Evolutionary conservation across 1,139 yeast genomes (phyloP), one percentile per base, ranked within the genome.

Genomic region (Debaryomyces coudertii): DNA sequence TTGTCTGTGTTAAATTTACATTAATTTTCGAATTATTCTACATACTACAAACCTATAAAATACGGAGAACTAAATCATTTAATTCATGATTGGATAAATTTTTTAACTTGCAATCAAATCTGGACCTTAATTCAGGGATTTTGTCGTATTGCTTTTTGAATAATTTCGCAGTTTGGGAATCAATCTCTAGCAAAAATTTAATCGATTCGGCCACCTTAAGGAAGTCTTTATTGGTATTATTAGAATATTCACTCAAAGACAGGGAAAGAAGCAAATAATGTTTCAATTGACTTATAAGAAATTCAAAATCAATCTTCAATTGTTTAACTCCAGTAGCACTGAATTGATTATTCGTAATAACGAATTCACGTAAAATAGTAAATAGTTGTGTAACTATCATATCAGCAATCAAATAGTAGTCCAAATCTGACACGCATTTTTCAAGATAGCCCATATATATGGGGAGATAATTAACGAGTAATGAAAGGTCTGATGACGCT

Each of bases 281-380:
- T 2, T 60, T 63, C 44, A 86, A 58, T 27, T 66, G 53, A 2
- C 62, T 57, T 53, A 75, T 70, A n/a, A 86, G 50, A 31, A 73
- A 72, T 1, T 65, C 61, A 31, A 85, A 68, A 60, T 89, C 96
- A 4, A 61, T 53, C 5, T 67, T 59, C 18, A 90, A 68, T 57
- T 86, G 92, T 6, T 56, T 54, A 1, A 83, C 76, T 0, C 96
- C 96, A 1, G 52, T 42, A 11, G 56, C 52, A 37, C 76, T 77
- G 63, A 90, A 90, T 51, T 73, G 77, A 59, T 86, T 86, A 43
- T 83, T 79, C 50, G 85, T 82, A 40, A 87, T 69, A 41, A 87
- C 74, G 46, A 80, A 79, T 52, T 83, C 86, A 56, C 76, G 71
- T 50, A 84, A 63, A 39, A 81, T 73, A 24, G 66, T 65, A 7